Base-by-base conservation (phyloP, 2,329 filamentous ascomycete species). In the Colletotrichum australisinense region DNA sequence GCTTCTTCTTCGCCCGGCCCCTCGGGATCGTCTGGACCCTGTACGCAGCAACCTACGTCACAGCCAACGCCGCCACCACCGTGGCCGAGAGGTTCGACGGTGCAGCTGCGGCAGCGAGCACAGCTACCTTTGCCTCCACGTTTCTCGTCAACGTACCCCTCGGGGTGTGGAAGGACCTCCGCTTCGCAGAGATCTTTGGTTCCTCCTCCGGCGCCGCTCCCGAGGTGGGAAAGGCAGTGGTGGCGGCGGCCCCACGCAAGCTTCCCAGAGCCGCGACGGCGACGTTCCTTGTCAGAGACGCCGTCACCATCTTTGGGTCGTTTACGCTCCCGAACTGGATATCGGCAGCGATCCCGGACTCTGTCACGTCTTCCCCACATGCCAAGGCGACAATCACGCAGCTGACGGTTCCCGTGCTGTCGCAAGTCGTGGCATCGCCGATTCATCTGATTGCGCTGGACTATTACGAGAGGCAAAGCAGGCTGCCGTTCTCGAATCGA, bases 141-240 rank as follows among this genome's bases (percentile, higher is more conserved):
- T 79, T 80, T 72, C 60, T 77, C 2, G 77, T 81, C 55, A 81
- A 81, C 19, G 78, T 80, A 2, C 80, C 80, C 1, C 72, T 81
- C 1, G 80, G 80, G 1, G 77, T 81, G 4, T 77, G 78, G 69
- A 81, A 81, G 7, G 80, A 81, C 53, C 73, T 81, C 5, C 74
- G 77, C 4, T 81, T 80, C 32, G 78, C 79, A 2, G 77, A 80
- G 4, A 74, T 80, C 30, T 81, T 78, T 59, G 78, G 80, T 12
- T 66, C 76, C 62, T 42, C 38, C 14, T 42, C 38, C 38, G 58
- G 66, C 56, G 8, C 69, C 28, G 24, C 35, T 22, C 28, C 63
- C 68, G 63, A 49, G 14, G 32, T 63, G 42, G 63, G 57, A 11
- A 67, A 59, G 55, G 35, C 53, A 69, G 52, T 67, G 0, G 59